phyloP scores from a whole-genome alignment of 768 basidiomycete genomes.

The Tephrocybe sp. region DNA sequence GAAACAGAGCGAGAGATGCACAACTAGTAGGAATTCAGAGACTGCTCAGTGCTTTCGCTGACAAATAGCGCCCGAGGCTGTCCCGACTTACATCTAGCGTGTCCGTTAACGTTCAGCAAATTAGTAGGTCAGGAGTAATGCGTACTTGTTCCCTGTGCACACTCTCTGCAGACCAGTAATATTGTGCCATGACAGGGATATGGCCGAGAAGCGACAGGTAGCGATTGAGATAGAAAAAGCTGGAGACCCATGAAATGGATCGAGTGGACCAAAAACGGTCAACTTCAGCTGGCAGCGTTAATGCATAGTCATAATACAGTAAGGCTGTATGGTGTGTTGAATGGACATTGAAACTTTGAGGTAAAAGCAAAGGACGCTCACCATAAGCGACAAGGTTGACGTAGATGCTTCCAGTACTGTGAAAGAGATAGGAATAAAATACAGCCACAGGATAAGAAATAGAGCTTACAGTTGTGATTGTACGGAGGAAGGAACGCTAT shows the following conservation, averaged over 20 bases:
- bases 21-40: slow-evolving; percentile 22
- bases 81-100: slow-evolving; percentile 10
- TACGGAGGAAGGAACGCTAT: slow-evolving; percentile 4
- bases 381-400: slow-evolving; percentile 18
- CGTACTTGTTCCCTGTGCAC: slow-evolving; percentile 25
- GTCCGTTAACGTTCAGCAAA: not conserved
- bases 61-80: too few species aligned
- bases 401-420: slow-evolving; percentile 10
- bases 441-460: not conserved
- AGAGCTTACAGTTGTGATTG: slow-evolving; percentile 16
- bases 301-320: slow-evolving; percentile 49
- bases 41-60: too few species aligned
- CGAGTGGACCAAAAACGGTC: slow-evolving; percentile 41
- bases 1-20: slow-evolving; percentile 20
- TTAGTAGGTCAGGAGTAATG: not conserved
- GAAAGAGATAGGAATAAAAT: not conserved
- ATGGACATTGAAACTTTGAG: not conserved
- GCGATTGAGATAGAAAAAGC: slow-evolving; percentile 45
- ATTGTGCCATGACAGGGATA: slow-evolving; percentile 33
- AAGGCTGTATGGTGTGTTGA: slow-evolving; percentile 25
- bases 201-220: slow-evolving; percentile 41
- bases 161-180: slow-evolving; percentile 29
- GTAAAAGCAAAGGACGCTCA: not conserved
- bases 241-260: slow-evolving; percentile 30
- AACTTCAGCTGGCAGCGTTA: slow-evolving; percentile 45